Evolutionary conservation across 2,329 filamentous ascomycete genomes (phyloP).

Genomic region (Didymella lethalis): DNA sequence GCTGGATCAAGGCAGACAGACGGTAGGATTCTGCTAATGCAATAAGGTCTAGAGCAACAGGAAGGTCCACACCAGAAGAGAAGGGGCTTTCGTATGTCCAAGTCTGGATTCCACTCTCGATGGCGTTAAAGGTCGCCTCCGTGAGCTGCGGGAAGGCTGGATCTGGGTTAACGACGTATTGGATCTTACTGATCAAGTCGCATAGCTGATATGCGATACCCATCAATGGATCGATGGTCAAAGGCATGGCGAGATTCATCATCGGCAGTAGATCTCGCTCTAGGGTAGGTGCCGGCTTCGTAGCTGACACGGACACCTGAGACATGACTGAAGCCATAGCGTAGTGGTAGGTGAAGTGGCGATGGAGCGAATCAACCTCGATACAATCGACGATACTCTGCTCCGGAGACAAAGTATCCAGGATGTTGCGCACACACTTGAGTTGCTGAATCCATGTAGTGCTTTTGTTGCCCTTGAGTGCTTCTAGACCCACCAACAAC

Average conservation of each 20-base stretch:
- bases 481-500: constrained; percentile 47
- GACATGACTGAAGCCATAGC: constrained; percentile 48
- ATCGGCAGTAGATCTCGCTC: constrained; percentile 34
- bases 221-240: constrained; percentile 49
- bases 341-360: constrained; percentile 50
- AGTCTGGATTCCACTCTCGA: constrained; percentile 42
- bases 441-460: constrained; percentile 49
- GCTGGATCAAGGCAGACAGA: constrained; percentile 46
- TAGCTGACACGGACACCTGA: constrained; percentile 30
- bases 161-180: constrained; percentile 43
- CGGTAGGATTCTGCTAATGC: constrained; percentile 48
- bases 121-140: constrained; percentile 44
- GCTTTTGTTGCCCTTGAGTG: constrained; percentile 45
- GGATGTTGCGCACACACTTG: constrained; percentile 43
- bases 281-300: constrained; percentile 21
- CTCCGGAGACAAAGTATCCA: constrained; percentile 37
- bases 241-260: constrained; percentile 29
- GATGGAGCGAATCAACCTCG: constrained; percentile 46
- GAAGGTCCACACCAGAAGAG: constrained; percentile 38
- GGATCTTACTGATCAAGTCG: constrained; percentile 45
- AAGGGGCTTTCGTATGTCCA: constrained; percentile 49
- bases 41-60: constrained; percentile 46
- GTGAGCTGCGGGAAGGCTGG: constrained; percentile 46
- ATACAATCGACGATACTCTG: constrained; percentile 37
- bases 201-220: constrained; percentile 48